phyloP scores from a whole-genome alignment of 2,329 filamentous ascomycete species.

The Hypoxylon sp. region DNA sequence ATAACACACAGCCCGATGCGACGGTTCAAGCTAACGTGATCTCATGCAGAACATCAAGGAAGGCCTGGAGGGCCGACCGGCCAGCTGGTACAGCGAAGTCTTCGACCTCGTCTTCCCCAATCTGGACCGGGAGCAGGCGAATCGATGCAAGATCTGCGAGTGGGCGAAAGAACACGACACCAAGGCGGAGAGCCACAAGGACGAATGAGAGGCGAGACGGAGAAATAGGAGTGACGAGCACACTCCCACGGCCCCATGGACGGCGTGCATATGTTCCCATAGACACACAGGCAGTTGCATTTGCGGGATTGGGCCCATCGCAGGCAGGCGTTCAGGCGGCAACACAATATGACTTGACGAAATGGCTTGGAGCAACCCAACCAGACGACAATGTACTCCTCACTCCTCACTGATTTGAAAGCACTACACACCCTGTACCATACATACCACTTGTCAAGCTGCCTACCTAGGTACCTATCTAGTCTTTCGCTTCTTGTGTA shows the following conservation, averaged over 20 bases:
- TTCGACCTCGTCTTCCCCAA: constrained; percentile 90
- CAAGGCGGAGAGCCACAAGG: constrained; percentile 50
- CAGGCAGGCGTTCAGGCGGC: constrained; percentile 40
- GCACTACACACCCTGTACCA: constrained; percentile 30
- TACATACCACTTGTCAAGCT: constrained; percentile 34
- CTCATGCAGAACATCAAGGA: constrained; percentile 93
- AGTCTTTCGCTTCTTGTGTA: constrained; percentile 12
- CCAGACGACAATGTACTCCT: constrained; percentile 35
- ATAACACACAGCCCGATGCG: constrained; percentile 14
- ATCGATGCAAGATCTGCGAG: constrained; percentile 72
- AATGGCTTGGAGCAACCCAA: constrained; percentile 30
- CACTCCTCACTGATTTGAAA: constrained; percentile 35
- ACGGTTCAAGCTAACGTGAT: constrained; percentile 34
- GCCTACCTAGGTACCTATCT: too few species aligned
- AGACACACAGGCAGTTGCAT: constrained; percentile 40
- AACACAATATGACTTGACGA: constrained; percentile 37
- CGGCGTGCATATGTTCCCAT: constrained; percentile 38
- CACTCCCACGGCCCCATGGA: constrained; percentile 31
- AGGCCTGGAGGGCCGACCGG: constrained; percentile 89
- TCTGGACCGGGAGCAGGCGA: constrained; percentile 76
- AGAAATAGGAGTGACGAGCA: constrained; percentile 21
- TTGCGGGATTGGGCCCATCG: constrained; percentile 37
- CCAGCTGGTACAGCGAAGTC: constrained; percentile 92
- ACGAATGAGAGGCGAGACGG: constrained; percentile 40
- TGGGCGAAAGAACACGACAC: constrained; percentile 59